Evolutionary conservation across 108 stramenopile genomes (phyloP).

Genomic region (Schizochytrium sp.): DNA sequence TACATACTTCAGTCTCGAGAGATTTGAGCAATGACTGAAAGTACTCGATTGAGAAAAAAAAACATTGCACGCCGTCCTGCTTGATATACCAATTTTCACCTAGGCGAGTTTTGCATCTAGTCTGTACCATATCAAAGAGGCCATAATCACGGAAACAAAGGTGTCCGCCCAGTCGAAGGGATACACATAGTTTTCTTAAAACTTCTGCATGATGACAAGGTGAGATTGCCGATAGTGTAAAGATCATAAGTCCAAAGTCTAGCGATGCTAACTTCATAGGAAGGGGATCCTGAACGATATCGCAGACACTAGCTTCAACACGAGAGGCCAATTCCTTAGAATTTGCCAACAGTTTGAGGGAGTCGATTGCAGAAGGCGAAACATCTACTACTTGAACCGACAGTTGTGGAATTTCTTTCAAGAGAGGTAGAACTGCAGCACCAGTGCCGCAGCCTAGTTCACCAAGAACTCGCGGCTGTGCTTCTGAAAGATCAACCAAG

Average conservation of each 20-base stretch:
- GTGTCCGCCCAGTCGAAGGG: not conserved
- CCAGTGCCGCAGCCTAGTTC: conserved; percentile 57
- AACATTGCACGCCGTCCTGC: conserved; percentile 39
- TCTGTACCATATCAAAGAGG: conserved; percentile 51
- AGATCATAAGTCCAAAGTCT: conserved; percentile 36
- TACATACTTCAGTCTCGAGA: not conserved
- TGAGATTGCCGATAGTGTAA: conserved; percentile 52
- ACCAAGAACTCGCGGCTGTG: not conserved
- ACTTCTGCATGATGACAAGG: not conserved
- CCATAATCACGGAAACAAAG: conserved; percentile 48
- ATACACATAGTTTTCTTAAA: not conserved
- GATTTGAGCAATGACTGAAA: not conserved
- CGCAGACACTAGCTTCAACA: not conserved
- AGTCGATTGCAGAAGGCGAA: conserved; percentile 2
- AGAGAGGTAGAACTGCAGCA: not conserved
- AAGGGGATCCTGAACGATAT: conserved; percentile 10
- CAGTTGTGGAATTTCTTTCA: not conserved
- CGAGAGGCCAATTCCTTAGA: not conserved
- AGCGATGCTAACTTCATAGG: conserved; percentile 22
- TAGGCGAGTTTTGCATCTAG: conserved; percentile 36
- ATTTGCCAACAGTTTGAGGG: not conserved
- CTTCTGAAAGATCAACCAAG: not conserved
- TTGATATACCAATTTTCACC: conserved; percentile 57
- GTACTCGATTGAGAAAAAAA: conserved; percentile 11
- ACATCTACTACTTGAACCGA: conserved; percentile 16